Base-by-base conservation (phyloP, 768 basidiomycete genomes). In the Lactarius pseudohatsudake region DNA sequence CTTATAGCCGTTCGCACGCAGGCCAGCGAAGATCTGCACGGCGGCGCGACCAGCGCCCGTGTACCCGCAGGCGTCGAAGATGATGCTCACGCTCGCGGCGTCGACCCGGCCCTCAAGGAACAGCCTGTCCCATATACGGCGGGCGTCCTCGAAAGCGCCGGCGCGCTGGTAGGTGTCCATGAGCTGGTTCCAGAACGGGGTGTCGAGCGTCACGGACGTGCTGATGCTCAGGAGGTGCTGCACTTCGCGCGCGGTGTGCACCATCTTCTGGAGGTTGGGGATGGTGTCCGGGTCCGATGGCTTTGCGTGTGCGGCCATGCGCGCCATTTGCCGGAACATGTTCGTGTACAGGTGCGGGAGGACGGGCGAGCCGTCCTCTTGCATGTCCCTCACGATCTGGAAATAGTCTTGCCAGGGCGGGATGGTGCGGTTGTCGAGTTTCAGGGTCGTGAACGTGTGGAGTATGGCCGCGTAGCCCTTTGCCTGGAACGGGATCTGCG, bases 101-200 rank as follows among this genome's bases (percentile, higher is more conserved):
- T 88, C 83, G 72, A 83, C 87, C 57, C 77, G 80, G 20, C 83
- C 81, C n/a, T 84, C 78, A 53, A 85, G 72, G 72, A 83, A 84
- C 75, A 92, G 81, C 73, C 81, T 80, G 73, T 94, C 87, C 93
- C 94, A 98, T 3, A 96, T 82, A 41, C 87, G 81, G 70, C 85
- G 88, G 18, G 90, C 87, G 64, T 91, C 89, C 1, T 77, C 78
- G 67, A 88, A 90, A 66, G 85, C 86, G 5, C 86, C 86, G 8
- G 88, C 80, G n/a, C 87, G 87, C 71, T 91, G 87, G 76, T 96
- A 98, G 0, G 92, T 87, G 75, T 92, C 86, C 90, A 97, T 92
- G 67, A 97, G 78, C 72, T 91, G 85, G 74, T 94, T 96, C 83
- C 90, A 67, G 60, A 66, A 70, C 6, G 62, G 61, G 6, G 61